Evolutionary conservation across 225 moss, liverwort and hornwort genomes (phyloP).

Genomic region (Antitrichia curtipendula): DNA sequence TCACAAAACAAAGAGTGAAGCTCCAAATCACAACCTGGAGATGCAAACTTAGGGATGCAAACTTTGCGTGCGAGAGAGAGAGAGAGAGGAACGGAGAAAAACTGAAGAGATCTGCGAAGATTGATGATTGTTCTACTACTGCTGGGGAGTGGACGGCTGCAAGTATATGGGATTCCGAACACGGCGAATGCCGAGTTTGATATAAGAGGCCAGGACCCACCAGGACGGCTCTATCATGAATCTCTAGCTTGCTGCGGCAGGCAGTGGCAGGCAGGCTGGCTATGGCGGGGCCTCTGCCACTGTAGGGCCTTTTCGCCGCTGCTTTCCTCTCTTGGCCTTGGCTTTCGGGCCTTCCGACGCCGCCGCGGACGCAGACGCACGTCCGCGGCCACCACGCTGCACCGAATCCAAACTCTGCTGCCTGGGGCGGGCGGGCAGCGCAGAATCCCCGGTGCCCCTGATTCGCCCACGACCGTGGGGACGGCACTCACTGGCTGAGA

Average conservation of each 20-base stretch:
- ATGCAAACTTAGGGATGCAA: background rate
- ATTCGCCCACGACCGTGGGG: background rate
- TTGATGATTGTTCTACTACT: background rate
- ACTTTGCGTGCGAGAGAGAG: no score
- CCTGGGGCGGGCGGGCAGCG: background rate
- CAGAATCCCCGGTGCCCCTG: background rate
- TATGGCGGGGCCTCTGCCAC: background rate
- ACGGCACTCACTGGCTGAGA: background rate
- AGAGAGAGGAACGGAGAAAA: no score
- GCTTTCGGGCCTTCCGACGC: background rate
- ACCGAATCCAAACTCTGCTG: background rate
- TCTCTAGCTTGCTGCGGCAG: background rate
- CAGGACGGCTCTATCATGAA: background rate
- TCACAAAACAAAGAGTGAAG: background rate
- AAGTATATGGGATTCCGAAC: background rate
- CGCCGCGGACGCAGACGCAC: rapidly evolving
- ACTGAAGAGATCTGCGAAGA: background rate
- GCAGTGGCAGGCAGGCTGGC: background rate
- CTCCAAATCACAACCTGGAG: background rate
- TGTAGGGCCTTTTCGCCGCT: background rate
- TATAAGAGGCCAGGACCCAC: background rate
- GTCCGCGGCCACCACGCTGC: background rate
- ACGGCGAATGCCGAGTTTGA: background rate
- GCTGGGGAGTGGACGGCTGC: background rate
- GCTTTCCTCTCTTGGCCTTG: background rate